These are phyloP conservation scores for Daldinia caldariorum DNA, from an alignment of 495 filamentous ascomycete species.

Conservation along the genomic window DNA sequence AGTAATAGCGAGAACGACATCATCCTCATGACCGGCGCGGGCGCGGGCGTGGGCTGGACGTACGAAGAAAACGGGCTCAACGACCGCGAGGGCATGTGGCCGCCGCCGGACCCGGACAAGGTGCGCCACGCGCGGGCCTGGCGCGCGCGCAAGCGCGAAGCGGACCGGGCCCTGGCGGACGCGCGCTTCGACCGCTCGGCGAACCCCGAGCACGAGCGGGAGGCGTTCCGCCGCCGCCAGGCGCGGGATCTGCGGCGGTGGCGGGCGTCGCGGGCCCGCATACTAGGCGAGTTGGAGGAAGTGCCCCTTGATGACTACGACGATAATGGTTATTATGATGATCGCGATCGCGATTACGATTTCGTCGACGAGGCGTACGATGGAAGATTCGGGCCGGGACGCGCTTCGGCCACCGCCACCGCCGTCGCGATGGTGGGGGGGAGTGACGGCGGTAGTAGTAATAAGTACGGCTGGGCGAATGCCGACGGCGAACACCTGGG, in stretches of 20 bases:
- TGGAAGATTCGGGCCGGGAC: background rate
- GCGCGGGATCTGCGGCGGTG: constrained; percentile 41
- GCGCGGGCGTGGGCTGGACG: constrained; percentile 62
- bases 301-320: constrained; percentile 11
- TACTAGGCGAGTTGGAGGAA: constrained; percentile 57
- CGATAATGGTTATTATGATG: background rate
- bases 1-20: constrained; percentile 13
- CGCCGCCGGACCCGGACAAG: constrained; percentile 89
- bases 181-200: constrained; percentile 63
- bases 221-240: constrained; percentile 50
- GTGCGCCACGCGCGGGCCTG: constrained; percentile 59
- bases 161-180: constrained; percentile 20
- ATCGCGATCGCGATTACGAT: constrained; percentile 43
- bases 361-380: constrained; percentile 47
- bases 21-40: background rate
- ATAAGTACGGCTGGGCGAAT: constrained; percentile 81
- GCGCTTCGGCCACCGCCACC: too few relatives aligned
- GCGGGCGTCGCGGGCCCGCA: constrained; percentile 36
- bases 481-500: constrained; percentile 83
- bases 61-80: constrained; percentile 92
- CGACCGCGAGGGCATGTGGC: constrained; percentile 74
- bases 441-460: too few relatives aligned
- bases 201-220: constrained; percentile 60
- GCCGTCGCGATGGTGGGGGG: constrained; percentile 52
- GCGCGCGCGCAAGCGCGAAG: constrained; percentile 47